Evolutionary conservation across 1,284 basidiomycete genomes (phyloP).

Genomic region (Caloboletus firmus): DNA sequence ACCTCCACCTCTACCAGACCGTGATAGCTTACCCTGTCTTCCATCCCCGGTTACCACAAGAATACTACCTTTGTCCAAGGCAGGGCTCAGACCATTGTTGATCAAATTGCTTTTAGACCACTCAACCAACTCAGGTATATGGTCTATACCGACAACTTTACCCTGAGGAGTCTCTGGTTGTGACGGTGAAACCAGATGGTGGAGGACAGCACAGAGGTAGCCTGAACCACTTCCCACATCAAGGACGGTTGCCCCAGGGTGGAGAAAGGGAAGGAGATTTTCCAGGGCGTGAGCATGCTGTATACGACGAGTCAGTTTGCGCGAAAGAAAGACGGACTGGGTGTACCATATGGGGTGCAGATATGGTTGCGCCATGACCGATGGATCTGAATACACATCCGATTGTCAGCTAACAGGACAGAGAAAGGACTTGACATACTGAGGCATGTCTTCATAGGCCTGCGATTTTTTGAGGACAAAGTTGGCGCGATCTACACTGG

Average conservation of each 20-base stretch:
- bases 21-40: constrained; percentile 53
- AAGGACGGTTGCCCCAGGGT: constrained; percentile 70
- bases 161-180: constrained; percentile 42
- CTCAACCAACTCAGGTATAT: constrained; percentile 77
- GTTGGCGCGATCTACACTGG: constrained; percentile 68
- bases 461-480: constrained; percentile 56
- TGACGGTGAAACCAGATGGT: constrained; percentile 60
- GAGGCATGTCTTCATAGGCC: constrained; percentile 81
- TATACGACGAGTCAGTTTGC: background rate
- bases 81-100: constrained; percentile 62
- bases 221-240: constrained; percentile 83
- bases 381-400: constrained; percentile 52
- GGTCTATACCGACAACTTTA: constrained; percentile 88
- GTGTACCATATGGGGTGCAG: constrained; percentile 85
- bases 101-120: constrained; percentile 70
- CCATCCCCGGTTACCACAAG: constrained; percentile 80
- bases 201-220: constrained; percentile 75
- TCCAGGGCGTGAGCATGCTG: constrained; percentile 84
- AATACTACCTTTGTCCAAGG: constrained; percentile 55
- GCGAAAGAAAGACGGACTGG: background rate
- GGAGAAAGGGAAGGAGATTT: constrained; percentile 68
- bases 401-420: background rate
- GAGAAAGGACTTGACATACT: constrained; percentile 40
- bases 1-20: background rate
- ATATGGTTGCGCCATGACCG: constrained; percentile 82